Percentiles rank a stretch among this genome's conserved stretches.
phyloP scores from a whole-genome alignment of 495 filamentous ascomycete genomes.

The Aspergillus taichungensis region DNA sequence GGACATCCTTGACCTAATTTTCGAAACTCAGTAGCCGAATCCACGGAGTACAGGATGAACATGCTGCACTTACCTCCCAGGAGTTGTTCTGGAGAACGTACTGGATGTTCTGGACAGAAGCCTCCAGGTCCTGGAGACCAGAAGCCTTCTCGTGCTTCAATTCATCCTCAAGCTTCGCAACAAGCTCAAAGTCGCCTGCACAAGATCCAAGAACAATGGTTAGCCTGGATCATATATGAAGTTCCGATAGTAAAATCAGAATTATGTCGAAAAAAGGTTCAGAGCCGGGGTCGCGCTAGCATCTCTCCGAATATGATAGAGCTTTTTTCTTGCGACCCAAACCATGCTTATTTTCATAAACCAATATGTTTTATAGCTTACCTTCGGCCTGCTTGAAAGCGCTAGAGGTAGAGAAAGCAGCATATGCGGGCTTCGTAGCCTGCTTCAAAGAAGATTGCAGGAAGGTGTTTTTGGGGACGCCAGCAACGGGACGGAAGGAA shows the following conservation, averaged over 20 bases:
- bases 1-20: conserved; percentile 58
- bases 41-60: neutral
- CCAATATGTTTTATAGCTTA: conserved; percentile 18
- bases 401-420: conserved; percentile 66
- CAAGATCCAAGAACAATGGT: conserved; percentile 8
- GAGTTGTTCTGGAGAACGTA: conserved; percentile 73
- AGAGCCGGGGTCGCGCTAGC: neutral
- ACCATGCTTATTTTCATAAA: neutral
- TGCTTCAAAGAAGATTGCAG: conserved; percentile 44
- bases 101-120: conserved; percentile 62
- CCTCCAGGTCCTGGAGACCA: conserved; percentile 27
- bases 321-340: neutral
- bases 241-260: neutral
- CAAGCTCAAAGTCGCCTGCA: conserved; percentile 39
- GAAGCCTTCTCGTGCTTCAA: conserved; percentile 39
- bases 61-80: conserved; percentile 47
- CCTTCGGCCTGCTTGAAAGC: conserved; percentile 50
- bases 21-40: neutral
- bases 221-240: conserved; percentile 3
- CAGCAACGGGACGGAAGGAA: conserved; percentile 37
- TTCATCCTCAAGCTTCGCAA: conserved; percentile 41
- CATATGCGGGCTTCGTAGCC: conserved; percentile 45
- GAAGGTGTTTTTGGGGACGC: conserved; percentile 35
- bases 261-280: neutral
- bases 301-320: neutral